phyloP scores from a whole-genome alignment of 2,329 filamentous ascomycete genomes.

The Orbilia oligospora region DNA sequence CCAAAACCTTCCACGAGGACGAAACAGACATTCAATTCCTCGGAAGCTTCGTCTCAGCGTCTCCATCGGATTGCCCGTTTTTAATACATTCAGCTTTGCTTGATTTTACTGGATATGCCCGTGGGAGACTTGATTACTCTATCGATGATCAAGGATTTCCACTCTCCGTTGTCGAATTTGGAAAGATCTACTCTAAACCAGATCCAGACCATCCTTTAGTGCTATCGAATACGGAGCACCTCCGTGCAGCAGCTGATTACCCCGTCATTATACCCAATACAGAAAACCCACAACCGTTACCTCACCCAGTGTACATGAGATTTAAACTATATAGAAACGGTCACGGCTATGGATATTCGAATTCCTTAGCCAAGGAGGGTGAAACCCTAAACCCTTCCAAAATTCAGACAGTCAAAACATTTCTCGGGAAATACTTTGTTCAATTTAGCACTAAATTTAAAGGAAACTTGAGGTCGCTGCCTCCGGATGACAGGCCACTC shows the following conservation, averaged over 20 bases:
- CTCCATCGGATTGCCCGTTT: conserved; percentile 6
- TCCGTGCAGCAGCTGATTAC: conserved; percentile 8
- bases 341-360: background rate
- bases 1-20: too few relatives aligned
- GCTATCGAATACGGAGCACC: conserved; percentile 1
- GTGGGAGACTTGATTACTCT: conserved; percentile 9
- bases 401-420: background rate
- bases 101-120: conserved; percentile 17
- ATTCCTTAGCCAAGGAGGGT: background rate
- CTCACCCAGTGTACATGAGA: background rate
- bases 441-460: background rate
- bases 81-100: conserved; percentile 20
- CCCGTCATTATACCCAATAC: conserved; percentile 24
- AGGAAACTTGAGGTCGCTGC: background rate
- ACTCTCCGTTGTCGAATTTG: background rate
- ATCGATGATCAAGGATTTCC: too few relatives aligned
- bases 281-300: background rate
- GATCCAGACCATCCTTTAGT: conserved; percentile 16
- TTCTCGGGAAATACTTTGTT: background rate
- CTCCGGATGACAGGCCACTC: background rate
- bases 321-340: background rate
- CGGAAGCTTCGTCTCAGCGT: background rate
- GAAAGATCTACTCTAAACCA: conserved; percentile 13
- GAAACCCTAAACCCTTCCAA: background rate
- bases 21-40: too few relatives aligned